Evolutionary conservation across 345 rosid genomes (phyloP).

Genomic region (Brassica incana): DNA sequence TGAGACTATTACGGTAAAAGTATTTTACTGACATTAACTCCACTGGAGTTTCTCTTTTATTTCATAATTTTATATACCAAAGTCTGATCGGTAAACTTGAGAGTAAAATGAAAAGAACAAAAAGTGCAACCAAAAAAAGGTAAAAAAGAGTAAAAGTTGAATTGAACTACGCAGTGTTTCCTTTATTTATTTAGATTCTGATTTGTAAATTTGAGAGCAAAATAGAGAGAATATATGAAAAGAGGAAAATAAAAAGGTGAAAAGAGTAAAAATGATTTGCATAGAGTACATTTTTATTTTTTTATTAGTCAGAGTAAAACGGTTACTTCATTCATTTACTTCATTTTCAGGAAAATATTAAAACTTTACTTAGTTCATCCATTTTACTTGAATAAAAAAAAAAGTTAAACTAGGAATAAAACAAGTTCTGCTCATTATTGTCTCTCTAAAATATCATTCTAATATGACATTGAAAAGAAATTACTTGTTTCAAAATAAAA

Average conservation of each 20-base stretch:
- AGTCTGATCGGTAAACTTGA: not conserved
- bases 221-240: not conserved
- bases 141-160: not conserved
- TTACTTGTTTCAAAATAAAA: not conserved
- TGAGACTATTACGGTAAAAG: not conserved
- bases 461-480: not conserved
- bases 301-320: not conserved
- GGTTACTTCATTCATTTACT: not conserved
- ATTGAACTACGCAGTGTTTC: not conserved
- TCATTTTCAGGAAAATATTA: not conserved
- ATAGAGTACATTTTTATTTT: not conserved
- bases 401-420: not conserved
- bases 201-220: not conserved
- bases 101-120: not conserved
- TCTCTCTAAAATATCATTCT: not conserved
- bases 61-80: not conserved
- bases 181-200: not conserved
- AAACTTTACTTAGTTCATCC: not conserved
- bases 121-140: not conserved
- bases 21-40: not conserved
- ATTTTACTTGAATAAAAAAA: not conserved
- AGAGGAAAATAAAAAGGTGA: not conserved
- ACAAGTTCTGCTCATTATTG: not conserved
- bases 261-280: not conserved
- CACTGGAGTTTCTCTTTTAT: not conserved